Percentiles rank a stretch among this genome's conserved stretches.
Evolutionary conservation across 441 rosid species (phyloP).

Genomic region (Adansonia rubrostipa): DNA sequence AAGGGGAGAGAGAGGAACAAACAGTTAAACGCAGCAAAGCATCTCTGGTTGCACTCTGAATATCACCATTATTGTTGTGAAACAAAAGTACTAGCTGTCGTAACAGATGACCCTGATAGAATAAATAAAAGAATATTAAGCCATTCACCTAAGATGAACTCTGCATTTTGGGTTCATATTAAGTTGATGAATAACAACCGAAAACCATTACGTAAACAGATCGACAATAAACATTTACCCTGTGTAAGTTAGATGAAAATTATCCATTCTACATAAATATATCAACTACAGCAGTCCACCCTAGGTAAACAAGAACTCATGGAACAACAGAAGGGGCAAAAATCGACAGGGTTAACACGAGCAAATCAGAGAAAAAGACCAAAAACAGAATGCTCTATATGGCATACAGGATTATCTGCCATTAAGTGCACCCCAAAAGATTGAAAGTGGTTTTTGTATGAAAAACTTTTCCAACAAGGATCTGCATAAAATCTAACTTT

Average conservation of each 20-base stretch:
- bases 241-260: neutral
- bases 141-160: neutral
- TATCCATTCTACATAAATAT: neutral
- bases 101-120: constrained; percentile 66
- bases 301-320: neutral
- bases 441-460: neutral
- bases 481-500: constrained; percentile 1
- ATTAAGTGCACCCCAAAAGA: neutral
- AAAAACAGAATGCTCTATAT: neutral
- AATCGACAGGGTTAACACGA: neutral
- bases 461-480: neutral
- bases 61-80: constrained; percentile 56
- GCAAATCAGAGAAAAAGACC: neutral
- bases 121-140: constrained; percentile 18
- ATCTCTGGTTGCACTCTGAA: constrained; percentile 78
- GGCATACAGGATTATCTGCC: neutral
- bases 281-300: neutral
- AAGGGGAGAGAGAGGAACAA: constrained; percentile 37
- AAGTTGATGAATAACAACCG: neutral
- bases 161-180: neutral
- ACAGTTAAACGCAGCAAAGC: constrained; percentile 84
- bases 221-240: neutral
- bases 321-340: neutral
- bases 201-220: constrained; percentile 2
- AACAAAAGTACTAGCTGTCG: constrained; percentile 65